Base-by-base conservation (phyloP, 441 rosid species). In the Eutrema salsugineum region DNA sequence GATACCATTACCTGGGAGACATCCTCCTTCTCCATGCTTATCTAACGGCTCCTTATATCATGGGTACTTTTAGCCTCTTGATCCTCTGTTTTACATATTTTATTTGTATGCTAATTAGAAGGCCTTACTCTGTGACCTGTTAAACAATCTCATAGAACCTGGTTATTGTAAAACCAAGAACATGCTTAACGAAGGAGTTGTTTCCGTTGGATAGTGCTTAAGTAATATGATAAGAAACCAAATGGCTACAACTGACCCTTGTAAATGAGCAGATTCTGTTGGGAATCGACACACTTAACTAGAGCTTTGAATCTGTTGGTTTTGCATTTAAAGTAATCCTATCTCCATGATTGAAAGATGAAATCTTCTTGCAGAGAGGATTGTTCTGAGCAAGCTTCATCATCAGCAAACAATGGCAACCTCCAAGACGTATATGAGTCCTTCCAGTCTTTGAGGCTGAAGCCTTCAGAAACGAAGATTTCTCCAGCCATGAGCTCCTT, bases 1-100 rank as follows among this genome's bases (percentile, higher is more conserved):
- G 63, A 85, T 88, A 43, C 94, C 94, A 16, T 78, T 83, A 58
- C 94, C 94, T 17, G 94, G 90, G 35, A 83, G 89, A 62, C 91
- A 86, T 71, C 91, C 85, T 70, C 89, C 94, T 43, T 83, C 94
- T 11, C 75, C 83, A 6, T 77, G 79, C 70, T 74, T 83, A 64
- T 71, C 84, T 30, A 80, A 72, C 59, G 79, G 71, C 71, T 73
- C 79, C 19, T 28, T 73, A 7, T 62, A 58, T 55, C 64, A 63
- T n/a, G 80, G 90, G 94, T 88, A 83, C 61, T 51, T 70, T 75
- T 51, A 36, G 44, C 54, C 49, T 49, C 39, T 66, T 60, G 2
- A 35, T 24, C 5, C 14, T 51, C 63, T 42, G 5, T 24, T 47
- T 53, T 56, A 19, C 19, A 3, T 28, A 6, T 28, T 32, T 5